Percentiles rank a stretch among this genome's conserved stretches.
Evolutionary conservation across 225 moss, liverwort and hornwort genomes (phyloP).

Genomic region (Marchantia paleacea): DNA sequence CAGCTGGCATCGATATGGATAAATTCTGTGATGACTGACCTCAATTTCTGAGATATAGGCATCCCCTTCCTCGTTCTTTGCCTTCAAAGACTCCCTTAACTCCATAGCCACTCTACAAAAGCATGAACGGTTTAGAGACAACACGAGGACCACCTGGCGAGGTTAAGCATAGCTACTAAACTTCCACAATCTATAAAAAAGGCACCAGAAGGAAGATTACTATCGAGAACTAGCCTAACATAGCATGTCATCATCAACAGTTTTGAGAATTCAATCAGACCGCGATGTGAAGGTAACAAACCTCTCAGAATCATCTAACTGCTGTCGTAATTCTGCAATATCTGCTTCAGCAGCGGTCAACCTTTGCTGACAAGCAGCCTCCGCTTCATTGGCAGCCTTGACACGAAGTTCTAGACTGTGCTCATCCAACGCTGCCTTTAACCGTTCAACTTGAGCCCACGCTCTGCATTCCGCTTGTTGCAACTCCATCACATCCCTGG

Average conservation of each 20-base stretch:
- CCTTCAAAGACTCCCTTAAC: slow-evolving; percentile 76
- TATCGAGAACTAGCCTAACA: neutral
- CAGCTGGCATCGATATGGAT: neutral
- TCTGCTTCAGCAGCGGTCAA: slow-evolving; percentile 89
- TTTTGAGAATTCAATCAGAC: neutral
- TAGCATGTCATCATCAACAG: no score
- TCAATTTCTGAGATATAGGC: slow-evolving; percentile 89
- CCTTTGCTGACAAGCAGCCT: slow-evolving; percentile 93
- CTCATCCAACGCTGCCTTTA: slow-evolving; percentile 78
- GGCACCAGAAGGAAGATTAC: neutral
- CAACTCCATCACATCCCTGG: slow-evolving; percentile 65
- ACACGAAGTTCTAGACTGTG: slow-evolving; percentile 86
- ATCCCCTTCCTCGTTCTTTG: slow-evolving; percentile 92
- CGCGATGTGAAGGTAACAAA: slow-evolving; percentile 23
- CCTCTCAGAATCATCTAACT: slow-evolving; percentile 76
- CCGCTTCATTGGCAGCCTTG: slow-evolving; percentile 94
- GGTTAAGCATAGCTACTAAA: neutral
- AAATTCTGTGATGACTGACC: slow-evolving; percentile 34
- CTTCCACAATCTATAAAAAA: neutral
- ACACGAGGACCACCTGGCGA: neutral
- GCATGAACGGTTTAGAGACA: neutral
- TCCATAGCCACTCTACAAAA: slow-evolving; percentile 53
- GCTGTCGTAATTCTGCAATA: slow-evolving; percentile 74
- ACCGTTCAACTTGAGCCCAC: slow-evolving; percentile 74
- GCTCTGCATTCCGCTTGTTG: slow-evolving; percentile 77